Conservation (phyloP, 352 stramenopile genomes). For the Pythium utonaiense region DNA sequence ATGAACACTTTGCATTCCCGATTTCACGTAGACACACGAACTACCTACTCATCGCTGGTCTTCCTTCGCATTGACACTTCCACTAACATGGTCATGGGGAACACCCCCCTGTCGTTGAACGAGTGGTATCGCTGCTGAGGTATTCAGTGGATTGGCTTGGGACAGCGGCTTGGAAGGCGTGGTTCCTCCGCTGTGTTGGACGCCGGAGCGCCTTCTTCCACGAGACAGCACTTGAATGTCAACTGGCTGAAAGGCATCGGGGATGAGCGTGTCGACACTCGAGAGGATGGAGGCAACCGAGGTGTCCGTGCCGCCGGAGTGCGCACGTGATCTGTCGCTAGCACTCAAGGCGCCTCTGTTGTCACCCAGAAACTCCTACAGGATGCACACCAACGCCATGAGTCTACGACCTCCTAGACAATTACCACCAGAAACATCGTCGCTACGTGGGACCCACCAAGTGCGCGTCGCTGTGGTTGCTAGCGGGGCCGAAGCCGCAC, state of each 20-base stretch:
- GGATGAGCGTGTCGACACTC: conserved; percentile 25
- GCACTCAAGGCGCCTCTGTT: conserved; percentile 20
- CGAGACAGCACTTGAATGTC: conserved; percentile 33
- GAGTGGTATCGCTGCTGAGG: neutral
- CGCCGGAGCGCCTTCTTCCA: conserved; percentile 18
- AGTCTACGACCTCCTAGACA: too few species aligned
- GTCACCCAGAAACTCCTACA: conserved; percentile 22
- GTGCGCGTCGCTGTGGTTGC: conserved; percentile 17
- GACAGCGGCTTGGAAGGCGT: conserved; percentile 20
- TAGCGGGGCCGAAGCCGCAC: conserved; percentile 31
- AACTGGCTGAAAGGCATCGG: conserved; percentile 30
- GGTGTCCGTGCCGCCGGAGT: conserved; percentile 23
- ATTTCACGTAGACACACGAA: too few species aligned
- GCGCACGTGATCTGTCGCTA: conserved; percentile 24
- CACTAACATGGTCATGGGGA: neutral
- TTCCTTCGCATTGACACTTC: neutral
- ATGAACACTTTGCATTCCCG: neutral
- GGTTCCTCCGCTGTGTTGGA: conserved; percentile 19
- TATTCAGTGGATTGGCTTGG: neutral
- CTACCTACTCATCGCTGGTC: neutral
- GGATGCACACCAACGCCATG: too few species aligned
- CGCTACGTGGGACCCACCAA: conserved; percentile 20
- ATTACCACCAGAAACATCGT: too few species aligned
- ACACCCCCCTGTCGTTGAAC: conserved; percentile 5
- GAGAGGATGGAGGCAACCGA: conserved; percentile 32